Conservation (phyloP, 2,329 filamentous ascomycete genomes). For the Aspergillus pseudoterreus region DNA sequence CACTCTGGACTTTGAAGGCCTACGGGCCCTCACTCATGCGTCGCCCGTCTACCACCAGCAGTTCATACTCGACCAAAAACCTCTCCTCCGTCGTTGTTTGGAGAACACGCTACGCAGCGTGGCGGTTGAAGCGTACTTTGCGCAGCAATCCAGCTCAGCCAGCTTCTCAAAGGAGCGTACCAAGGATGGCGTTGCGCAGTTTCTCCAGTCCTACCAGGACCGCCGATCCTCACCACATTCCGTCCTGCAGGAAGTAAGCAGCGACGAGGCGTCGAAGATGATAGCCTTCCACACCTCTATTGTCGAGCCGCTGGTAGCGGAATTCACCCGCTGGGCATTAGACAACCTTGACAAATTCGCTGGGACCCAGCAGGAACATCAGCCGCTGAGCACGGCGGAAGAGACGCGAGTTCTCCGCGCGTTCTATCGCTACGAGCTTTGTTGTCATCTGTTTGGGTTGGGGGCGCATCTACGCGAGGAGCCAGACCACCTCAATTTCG, state of each 20-base stretch:
- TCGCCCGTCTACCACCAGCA: constrained; percentile 25
- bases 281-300: constrained; percentile 11
- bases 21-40: constrained; percentile 21
- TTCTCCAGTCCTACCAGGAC: not conserved
- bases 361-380: not conserved
- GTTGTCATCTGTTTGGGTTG: constrained; percentile 8
- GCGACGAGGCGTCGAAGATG: constrained; percentile 4
- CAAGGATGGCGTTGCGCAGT: not conserved
- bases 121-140: constrained; percentile 9
- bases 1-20: constrained; percentile 10
- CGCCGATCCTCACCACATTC: not conserved
- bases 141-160: constrained; percentile 1
- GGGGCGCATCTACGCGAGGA: not conserved
- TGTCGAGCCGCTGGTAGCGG: constrained; percentile 8
- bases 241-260: not conserved
- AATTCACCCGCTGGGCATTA: constrained; percentile 8
- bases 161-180: not conserved
- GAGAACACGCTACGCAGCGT: constrained; percentile 14
- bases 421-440: constrained; percentile 12
- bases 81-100: constrained; percentile 16
- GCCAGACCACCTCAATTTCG: not conserved
- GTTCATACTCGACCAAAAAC: constrained; percentile 19
- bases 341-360: constrained; percentile 4
- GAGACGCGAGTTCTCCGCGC: constrained; percentile 10
- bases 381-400: constrained; percentile 6